Base-by-base conservation (phyloP, 2,329 filamentous ascomycete genomes). In the Ceratocystis eucalypticola region DNA sequence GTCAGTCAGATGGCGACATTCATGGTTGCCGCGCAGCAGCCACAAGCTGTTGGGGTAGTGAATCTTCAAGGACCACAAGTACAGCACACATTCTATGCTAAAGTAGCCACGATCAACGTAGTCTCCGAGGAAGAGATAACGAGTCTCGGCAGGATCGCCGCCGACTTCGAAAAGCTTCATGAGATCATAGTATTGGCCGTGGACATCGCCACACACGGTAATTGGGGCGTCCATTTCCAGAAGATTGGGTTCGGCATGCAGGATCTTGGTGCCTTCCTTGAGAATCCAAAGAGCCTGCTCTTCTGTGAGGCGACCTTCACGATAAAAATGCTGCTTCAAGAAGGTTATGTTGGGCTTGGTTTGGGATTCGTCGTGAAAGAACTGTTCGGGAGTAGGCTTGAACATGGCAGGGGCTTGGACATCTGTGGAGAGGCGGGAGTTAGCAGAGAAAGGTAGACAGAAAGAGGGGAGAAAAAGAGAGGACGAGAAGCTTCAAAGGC, bases 91-190 rank as follows among this genome's bases (percentile, higher is more conserved):
- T 83, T 99, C 94, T 74, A 99, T 97, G 76, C 92, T 96, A 78
- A 97, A 99, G 79, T 99, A 99, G 65, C 94, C 94, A 76, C 94
- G 85, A 76, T 99, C 94, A 70, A 99, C 94, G 75, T 99, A 99
- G 77, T 99, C 94, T 69, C 94, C 94, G 70, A 99, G 80, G 78
- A 99, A 99, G 68, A 99, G 84, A 77, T 99, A 99, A 73, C 94
- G 82, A 37, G 94, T 99, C 79, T 99, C 94, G 65, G 93, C 85
- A 50, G 94, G 94, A 76, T 99, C 94, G 70, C 94, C 94, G 71
- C 94, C 94, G 64, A 99, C 94, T 77, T 99, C 94, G 73, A 99
- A 99, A 44, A 99, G 83, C 81, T 99, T 99, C 94, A 99, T 99
- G 74, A 99, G 79, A 76, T 99, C 94, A 76, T 96, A 99, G 80